phyloP scores from a whole-genome alignment of 108 stramenopile species.

The Tribonema minus region DNA sequence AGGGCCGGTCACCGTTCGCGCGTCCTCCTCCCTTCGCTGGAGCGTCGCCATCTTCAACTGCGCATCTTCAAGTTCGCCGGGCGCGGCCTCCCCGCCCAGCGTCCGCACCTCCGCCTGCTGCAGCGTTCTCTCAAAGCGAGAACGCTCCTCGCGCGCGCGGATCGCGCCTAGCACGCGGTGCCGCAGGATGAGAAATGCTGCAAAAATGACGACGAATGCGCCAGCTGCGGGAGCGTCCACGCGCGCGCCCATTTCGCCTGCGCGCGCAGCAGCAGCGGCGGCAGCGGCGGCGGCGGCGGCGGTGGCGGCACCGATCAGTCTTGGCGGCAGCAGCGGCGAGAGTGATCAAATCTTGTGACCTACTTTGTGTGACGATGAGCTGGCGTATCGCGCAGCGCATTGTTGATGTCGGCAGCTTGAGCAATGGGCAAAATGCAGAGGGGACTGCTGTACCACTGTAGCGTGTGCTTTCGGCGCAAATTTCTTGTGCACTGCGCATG shows the following conservation, averaged over 20 bases:
- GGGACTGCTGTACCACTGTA: too few species aligned
- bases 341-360: too few species aligned
- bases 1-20: not conserved
- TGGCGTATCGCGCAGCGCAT: too few species aligned
- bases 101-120: not conserved
- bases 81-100: not conserved
- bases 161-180: not conserved
- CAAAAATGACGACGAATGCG: not conserved
- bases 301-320: too few species aligned
- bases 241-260: not conserved
- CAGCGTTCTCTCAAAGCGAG: not conserved
- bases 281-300: too few species aligned
- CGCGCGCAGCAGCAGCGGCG: constrained; percentile 78
- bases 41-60: not conserved
- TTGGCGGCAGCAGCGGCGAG: too few species aligned
- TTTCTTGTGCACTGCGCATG: too few species aligned
- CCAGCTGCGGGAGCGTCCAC: not conserved
- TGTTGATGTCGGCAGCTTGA: too few species aligned
- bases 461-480: too few species aligned
- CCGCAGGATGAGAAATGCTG: not conserved
- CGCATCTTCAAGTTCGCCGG: not conserved
- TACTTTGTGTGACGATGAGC: too few species aligned
- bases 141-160: not conserved
- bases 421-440: too few species aligned
- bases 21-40: not conserved